A percentile compares a stretch with the other conserved stretches of the same genome.
Evolutionary conservation across 2,329 filamentous ascomycete genomes (phyloP).

Genomic region (Alternaria novae-zelandiae): DNA sequence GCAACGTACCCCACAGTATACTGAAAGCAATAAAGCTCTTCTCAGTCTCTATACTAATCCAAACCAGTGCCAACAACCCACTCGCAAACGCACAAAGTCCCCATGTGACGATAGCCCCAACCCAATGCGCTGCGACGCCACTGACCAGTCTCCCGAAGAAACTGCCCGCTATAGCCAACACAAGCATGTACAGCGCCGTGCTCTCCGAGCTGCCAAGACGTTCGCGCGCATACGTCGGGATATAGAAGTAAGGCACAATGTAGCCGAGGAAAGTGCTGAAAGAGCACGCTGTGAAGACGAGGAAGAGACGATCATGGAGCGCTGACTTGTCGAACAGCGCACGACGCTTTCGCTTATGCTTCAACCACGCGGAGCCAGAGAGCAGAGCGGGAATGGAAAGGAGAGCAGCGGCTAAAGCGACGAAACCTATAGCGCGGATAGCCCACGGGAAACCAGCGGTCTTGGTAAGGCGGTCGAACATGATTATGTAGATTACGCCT

Average conservation of each 20-base stretch:
- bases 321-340: constrained; percentile 43
- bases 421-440: constrained; percentile 45
- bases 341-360: constrained; percentile 39
- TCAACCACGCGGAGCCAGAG: constrained; percentile 34
- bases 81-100: constrained; percentile 35
- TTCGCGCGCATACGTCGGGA: constrained; percentile 44
- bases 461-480: constrained; percentile 41
- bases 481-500: constrained; percentile 46
- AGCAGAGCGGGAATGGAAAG: constrained; percentile 46
- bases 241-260: constrained; percentile 48
- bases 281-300: constrained; percentile 43
- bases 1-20: constrained; percentile 44
- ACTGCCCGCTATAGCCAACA: constrained; percentile 41
- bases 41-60: constrained; percentile 42
- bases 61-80: constrained; percentile 37
- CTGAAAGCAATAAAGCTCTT: constrained; percentile 42
- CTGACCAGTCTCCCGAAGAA: constrained; percentile 43
- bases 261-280: constrained; percentile 48
- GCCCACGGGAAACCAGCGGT: constrained; percentile 44
- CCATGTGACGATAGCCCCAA: constrained; percentile 45
- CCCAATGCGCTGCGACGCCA: constrained; percentile 41
- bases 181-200: constrained; percentile 40
- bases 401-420: constrained; percentile 37
- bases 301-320: constrained; percentile 41
- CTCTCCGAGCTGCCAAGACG: constrained; percentile 38